phyloP scores from a whole-genome alignment of 2,329 filamentous ascomycete species.

The Arthroderma sp. region DNA sequence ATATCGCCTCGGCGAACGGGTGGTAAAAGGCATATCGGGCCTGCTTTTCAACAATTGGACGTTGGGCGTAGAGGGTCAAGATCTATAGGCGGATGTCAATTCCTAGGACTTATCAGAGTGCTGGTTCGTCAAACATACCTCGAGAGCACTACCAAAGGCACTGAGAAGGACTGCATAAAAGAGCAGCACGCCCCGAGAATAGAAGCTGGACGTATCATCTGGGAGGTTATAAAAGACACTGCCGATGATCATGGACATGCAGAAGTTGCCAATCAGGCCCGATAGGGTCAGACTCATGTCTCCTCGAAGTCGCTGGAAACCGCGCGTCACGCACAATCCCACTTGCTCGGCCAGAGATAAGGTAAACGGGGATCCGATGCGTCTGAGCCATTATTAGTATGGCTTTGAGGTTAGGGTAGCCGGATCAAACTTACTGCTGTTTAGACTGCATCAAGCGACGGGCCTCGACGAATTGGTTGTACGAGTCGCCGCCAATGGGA shows the following conservation, averaged over 20 bases:
- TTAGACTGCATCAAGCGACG: constrained; percentile 31
- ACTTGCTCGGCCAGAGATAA: constrained; percentile 65
- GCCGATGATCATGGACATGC: constrained; percentile 63
- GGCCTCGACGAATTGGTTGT: constrained; percentile 13
- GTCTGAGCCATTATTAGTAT: constrained; percentile 27
- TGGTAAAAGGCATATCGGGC: constrained; percentile 77
- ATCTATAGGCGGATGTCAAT: constrained; percentile 39
- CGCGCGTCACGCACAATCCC: constrained; percentile 64
- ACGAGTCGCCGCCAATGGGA: constrained; percentile 20
- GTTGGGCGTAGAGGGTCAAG: constrained; percentile 72
- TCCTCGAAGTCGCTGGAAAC: constrained; percentile 59
- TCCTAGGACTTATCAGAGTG: constrained; percentile 14
- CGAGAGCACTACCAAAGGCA: constrained; percentile 65
- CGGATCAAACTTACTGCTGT: constrained; percentile 17
- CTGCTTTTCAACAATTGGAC: constrained; percentile 87
- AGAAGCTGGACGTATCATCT: constrained; percentile 58
- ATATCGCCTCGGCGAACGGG: constrained; percentile 70
- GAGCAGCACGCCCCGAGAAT: constrained; percentile 59
- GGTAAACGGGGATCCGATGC: constrained; percentile 65
- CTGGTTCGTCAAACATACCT: constrained; percentile 35
- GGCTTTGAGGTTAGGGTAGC: background rate
- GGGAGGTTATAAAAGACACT: constrained; percentile 69
- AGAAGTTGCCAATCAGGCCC: constrained; percentile 52
- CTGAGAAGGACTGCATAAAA: constrained; percentile 60
- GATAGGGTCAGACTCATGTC: constrained; percentile 63